Conservation (phyloP, 257 asterid species). For the Solanum chaucha region DNA sequence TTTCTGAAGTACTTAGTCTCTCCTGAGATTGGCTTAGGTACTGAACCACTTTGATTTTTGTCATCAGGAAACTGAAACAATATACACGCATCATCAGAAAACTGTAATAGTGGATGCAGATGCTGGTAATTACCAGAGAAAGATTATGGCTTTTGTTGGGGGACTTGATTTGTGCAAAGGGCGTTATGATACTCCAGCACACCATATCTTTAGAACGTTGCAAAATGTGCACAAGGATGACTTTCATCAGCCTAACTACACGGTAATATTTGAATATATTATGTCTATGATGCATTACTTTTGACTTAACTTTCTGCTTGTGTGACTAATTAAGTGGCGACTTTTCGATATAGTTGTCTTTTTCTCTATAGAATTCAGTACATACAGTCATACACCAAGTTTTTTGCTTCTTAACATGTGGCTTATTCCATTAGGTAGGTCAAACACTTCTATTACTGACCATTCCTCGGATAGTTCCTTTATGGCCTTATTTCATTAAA, state of each 20-base stretch:
- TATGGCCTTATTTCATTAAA: neutral
- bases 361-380: neutral
- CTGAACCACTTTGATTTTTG: slow-evolving; percentile 3
- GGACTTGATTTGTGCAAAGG: slow-evolving; percentile 92
- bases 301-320: neutral
- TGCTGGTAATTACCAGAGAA: slow-evolving; percentile 45
- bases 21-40: neutral
- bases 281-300: neutral
- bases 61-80: slow-evolving; percentile 77
- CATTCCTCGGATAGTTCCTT: neutral
- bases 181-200: slow-evolving; percentile 81
- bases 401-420: neutral
- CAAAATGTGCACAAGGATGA: slow-evolving; percentile 70
- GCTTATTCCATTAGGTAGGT: neutral
- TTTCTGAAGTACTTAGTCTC: neutral
- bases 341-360: neutral
- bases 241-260: slow-evolving; percentile 75
- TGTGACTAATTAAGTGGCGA: neutral
- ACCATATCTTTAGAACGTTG: slow-evolving; percentile 55
- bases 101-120: slow-evolving; percentile 74
- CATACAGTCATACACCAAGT: neutral
- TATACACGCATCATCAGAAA: slow-evolving; percentile 94
- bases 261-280: slow-evolving; percentile 34
- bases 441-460: neutral
- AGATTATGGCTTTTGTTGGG: slow-evolving; percentile 70